phyloP scores from a whole-genome alignment of 73 alveolate genomes.

The Paramecium pentaurelia region DNA sequence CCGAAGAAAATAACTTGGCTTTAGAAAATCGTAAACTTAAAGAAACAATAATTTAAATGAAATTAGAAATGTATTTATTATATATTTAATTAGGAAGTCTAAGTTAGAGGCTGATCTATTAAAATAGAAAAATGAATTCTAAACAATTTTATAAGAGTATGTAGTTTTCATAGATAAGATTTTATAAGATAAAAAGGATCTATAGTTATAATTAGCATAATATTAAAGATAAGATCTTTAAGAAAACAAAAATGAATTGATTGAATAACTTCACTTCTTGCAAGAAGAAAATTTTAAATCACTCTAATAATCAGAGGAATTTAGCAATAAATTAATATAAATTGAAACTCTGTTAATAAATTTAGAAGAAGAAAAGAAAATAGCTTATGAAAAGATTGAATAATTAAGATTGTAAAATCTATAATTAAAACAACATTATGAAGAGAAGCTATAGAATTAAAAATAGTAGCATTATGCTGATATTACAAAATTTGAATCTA shows the following conservation, averaged over 20 bases:
- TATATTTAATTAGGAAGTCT: neutral
- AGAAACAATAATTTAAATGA: neutral
- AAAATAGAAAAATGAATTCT: slow-evolving; percentile 14
- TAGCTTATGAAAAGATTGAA: slow-evolving; percentile 6
- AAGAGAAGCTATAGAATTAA: neutral
- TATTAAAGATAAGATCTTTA: neutral
- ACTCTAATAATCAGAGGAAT: neutral
- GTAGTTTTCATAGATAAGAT: slow-evolving; percentile 24
- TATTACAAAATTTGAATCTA: slow-evolving; percentile 8
- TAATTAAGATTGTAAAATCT: neutral
- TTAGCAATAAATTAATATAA: neutral
- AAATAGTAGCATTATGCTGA: neutral
- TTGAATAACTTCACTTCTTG: neutral
- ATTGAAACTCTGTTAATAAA: neutral
- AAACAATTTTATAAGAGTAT: neutral
- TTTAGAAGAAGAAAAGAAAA: neutral
- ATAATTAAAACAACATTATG: neutral
- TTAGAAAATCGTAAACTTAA: slow-evolving; percentile 30
- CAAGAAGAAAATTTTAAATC: neutral
- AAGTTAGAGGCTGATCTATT: slow-evolving; percentile 30
- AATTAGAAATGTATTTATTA: neutral
- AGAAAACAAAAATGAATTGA: neutral
- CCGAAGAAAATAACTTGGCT: neutral
- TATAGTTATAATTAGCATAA: neutral
- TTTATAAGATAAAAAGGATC: slow-evolving; percentile 25